phyloP scores from a whole-genome alignment of 108 stramenopile genomes.

The Cyclotella atomus region DNA sequence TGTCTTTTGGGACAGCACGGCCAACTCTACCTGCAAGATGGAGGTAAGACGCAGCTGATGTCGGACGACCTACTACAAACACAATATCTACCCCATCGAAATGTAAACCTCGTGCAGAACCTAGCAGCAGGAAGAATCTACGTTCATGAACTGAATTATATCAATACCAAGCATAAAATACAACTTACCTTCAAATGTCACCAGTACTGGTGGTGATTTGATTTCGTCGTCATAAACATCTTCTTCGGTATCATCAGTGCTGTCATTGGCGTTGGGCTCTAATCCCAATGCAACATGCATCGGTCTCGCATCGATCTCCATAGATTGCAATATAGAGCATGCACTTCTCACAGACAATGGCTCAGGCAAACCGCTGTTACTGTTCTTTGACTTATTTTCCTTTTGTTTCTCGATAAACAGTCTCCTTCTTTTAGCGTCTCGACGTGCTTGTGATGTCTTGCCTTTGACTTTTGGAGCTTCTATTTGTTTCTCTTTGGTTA shows the following conservation, averaged over 20 bases:
- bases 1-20: constrained; percentile 43
- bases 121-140: no score
- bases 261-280: constrained; percentile 50
- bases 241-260: constrained; percentile 13
- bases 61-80: constrained; percentile 60
- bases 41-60: constrained; percentile 71
- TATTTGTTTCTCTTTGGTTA: constrained; percentile 40
- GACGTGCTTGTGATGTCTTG: constrained; percentile 36
- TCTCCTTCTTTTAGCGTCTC: constrained; percentile 29
- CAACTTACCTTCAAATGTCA: constrained; percentile 55
- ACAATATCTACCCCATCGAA: constrained; percentile 71
- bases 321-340: constrained; percentile 44
- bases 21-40: constrained; percentile 82
- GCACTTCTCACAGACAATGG: constrained; percentile 55
- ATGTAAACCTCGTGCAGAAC: constrained; percentile 74
- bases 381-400: constrained; percentile 4
- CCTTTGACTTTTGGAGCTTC: constrained; percentile 30
- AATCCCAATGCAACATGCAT: constrained; percentile 63
- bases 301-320: constrained; percentile 59
- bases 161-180: not conserved
- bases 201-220: constrained; percentile 57
- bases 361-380: constrained; percentile 23
- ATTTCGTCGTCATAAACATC: constrained; percentile 25
- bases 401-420: constrained; percentile 27
- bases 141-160: not conserved